phyloP scores from a whole-genome alignment of 2,329 filamentous ascomycete genomes.

The Colletotrichum abscissum region DNA sequence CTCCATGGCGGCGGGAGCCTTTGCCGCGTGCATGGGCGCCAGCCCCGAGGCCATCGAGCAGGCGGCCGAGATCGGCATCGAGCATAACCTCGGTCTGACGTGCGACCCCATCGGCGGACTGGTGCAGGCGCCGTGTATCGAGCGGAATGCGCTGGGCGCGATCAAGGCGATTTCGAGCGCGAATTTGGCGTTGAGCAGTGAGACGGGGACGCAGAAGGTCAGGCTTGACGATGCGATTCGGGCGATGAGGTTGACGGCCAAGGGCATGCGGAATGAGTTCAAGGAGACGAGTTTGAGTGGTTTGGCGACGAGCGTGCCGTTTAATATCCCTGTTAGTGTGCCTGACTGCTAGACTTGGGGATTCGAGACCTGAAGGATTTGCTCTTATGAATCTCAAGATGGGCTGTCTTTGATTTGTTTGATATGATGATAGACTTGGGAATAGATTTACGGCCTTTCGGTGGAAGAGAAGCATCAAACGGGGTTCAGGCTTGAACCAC shows the following conservation, averaged over 20 bases:
- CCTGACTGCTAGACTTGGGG: slow-evolving; percentile 55
- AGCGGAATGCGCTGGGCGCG: slow-evolving; percentile 61
- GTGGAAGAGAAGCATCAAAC: neutral
- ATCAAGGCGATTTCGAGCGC: slow-evolving; percentile 63
- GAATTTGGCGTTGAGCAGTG: slow-evolving; percentile 57
- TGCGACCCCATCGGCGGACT: slow-evolving; percentile 63
- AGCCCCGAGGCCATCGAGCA: slow-evolving; percentile 61
- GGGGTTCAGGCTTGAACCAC: neutral
- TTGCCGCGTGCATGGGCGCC: slow-evolving; percentile 64
- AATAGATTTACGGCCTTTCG: neutral
- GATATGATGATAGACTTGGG: neutral
- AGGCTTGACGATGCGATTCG: slow-evolving; percentile 62
- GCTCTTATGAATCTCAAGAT: neutral
- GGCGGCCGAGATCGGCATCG: slow-evolving; percentile 63
- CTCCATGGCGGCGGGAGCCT: slow-evolving; percentile 62
- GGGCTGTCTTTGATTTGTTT: neutral
- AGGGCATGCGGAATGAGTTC: slow-evolving; percentile 64
- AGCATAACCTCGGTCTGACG: slow-evolving; percentile 62
- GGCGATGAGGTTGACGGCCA: slow-evolving; percentile 61
- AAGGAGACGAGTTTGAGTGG: slow-evolving; percentile 64
- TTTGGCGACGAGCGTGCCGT: slow-evolving; percentile 60
- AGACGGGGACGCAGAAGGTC: slow-evolving; percentile 59
- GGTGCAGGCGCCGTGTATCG: slow-evolving; percentile 63
- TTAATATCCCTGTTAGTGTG: slow-evolving; percentile 63
- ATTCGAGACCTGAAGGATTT: neutral